These are phyloP conservation scores for Staphylotrichum tortipilum DNA, from an alignment of 495 filamentous ascomycete genomes.

Conservation along the genomic window DNA sequence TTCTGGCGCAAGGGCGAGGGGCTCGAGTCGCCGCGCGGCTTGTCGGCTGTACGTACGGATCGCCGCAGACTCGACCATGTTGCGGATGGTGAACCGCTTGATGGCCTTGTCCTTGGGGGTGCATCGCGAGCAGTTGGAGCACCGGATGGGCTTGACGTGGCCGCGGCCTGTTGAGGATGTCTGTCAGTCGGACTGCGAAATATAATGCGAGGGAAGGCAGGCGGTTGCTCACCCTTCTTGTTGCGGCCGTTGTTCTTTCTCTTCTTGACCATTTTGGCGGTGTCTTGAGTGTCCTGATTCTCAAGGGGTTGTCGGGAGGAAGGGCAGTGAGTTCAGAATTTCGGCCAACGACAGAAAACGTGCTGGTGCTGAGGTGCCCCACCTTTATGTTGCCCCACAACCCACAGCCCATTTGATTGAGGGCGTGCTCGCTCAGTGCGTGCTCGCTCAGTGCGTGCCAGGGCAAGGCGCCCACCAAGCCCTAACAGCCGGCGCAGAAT, in stretches of 20 bases:
- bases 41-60: slow-evolving; percentile 70
- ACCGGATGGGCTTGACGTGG: slow-evolving; percentile 98
- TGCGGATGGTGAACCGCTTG: slow-evolving; percentile 99
- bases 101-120: slow-evolving; percentile 99
- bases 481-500: slow-evolving; percentile 19
- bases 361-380: no score
- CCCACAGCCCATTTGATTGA: no score
- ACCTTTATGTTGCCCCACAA: no score
- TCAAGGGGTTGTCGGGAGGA: slow-evolving; percentile 24
- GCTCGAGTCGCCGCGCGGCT: not conserved
- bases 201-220: not conserved
- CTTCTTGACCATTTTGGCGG: slow-evolving; percentile 99
- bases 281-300: slow-evolving; percentile 38
- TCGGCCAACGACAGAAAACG: slow-evolving; percentile 22
- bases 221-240: slow-evolving; percentile 71
- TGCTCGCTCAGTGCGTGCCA: slow-evolving; percentile 4
- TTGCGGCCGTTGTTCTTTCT: slow-evolving; percentile 98
- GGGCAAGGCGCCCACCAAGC: slow-evolving; percentile 21
- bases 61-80: slow-evolving; percentile 99
- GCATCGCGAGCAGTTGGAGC: slow-evolving; percentile 99
- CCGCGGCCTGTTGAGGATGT: slow-evolving; percentile 48
- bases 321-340: slow-evolving; percentile 19
- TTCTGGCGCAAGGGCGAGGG: not conserved
- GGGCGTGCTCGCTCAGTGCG: no score
- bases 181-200: slow-evolving; percentile 9